Base-by-base conservation (phyloP, 176 grass and related monocot genomes). In the Cenchrus fungigraminus region DNA sequence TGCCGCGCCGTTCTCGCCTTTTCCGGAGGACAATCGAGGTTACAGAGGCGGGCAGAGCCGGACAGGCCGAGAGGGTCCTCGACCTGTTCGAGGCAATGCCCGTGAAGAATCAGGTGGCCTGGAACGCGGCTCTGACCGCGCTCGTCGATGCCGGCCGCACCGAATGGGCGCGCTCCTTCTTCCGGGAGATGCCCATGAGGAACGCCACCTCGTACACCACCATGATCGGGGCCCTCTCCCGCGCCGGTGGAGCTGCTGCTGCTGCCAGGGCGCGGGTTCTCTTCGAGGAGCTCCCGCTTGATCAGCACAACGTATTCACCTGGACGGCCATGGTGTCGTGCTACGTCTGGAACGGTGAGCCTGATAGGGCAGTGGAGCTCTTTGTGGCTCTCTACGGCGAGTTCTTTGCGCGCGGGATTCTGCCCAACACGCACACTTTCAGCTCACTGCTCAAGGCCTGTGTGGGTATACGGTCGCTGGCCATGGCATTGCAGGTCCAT, bases 321-420 rank as follows among this genome's bases (percentile, higher is more conserved):
- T 94, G 85, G 90, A 92, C 92, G 3, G 79, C 87, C 40, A 88
- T 92, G 92, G 49, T 94, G 50, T 90, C 87, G 6, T 90, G 90
- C 74, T 81, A 86, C 22, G 82, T 73, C 25, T 85, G 68, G 29
- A 94, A 94, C 37, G 54, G 73, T 7, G 87, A 92, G 61, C 74
- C 78, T 4, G 50, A 14, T 42, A 67, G 28, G 64, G 92, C 74
- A 47, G 56, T 90, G 4, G 59, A 68, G 32, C 87, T 90, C 32
- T 92, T 90, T 20, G 52, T 67, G 50, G 74, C 4, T 15, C 81
- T 90, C 51, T 94, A 94, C 4, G 64, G 58, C 20, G 79, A 86
- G 16, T 56, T 92, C 75, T 90, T 88, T 55, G 31, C 37, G 1
- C 62, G 44, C 16, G 71, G 74, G 47, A 11, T 77, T 42, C 47